Base-by-base conservation (phyloP, 2,329 filamentous ascomycete genomes). In the Neofusicoccum laricinum region DNA sequence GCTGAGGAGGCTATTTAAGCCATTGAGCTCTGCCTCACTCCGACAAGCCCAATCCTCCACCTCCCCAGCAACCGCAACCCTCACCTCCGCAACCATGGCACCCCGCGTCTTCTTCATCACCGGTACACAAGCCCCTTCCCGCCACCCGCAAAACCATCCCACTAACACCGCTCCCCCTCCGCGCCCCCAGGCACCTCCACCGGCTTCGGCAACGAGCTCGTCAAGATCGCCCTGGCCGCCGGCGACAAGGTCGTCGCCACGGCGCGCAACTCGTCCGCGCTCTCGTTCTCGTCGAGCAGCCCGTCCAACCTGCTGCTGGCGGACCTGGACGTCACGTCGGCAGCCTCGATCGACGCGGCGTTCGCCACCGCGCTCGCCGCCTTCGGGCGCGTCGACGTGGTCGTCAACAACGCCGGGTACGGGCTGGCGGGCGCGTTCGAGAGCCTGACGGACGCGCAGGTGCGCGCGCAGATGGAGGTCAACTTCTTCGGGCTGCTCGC, bases 371-470 rank as follows among this genome's bases (percentile, higher is more conserved):
- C 80, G 0, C 62, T 81, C 25, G 72, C 79, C 2, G 81, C 81
- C 53, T 88, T 86, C 69, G 79, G 81, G 17, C 81, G 83, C 7
- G 73, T 89, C 49, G 85, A 88, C 70, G 81, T 87, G 0, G 82
- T 88, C 4, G 80, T 86, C 65, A 88, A 88, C 75, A 88, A 88
- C 57, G 85, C 85, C 3, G 86, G 85, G 2, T 87, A 86, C 65
- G 82, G 83, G n/a, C 74, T 85, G 1, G 70, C 74, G 5, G 83
- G 82, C 12, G 79, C 82, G 1, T 81, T 87, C 53, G 86, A 88
- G 68, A 81, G 82, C 6, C 71, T 84, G 2, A 75, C 76, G 0
- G 78, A 85, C 1, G 70, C 77, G 2, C 78, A 85, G 34, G 81
- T 84, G 46, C 77, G 81, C 1, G 78, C 72, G 2, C 82, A 87